Evolutionary conservation across 2,329 filamentous ascomycete species (phyloP).

Genomic region (Didymella pinodella): DNA sequence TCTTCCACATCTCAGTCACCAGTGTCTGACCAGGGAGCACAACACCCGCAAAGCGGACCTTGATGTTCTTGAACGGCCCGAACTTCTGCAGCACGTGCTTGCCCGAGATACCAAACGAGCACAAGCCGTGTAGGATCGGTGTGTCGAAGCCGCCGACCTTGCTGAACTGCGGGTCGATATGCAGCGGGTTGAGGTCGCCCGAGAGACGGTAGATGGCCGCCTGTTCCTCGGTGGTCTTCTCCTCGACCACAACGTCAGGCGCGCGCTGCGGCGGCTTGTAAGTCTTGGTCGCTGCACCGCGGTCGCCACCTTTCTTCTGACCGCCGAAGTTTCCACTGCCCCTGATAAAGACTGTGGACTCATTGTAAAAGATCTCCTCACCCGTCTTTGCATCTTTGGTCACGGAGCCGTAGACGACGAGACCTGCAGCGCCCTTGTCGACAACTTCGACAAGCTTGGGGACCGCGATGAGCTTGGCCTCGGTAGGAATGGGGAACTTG

Average conservation of each 20-base stretch:
- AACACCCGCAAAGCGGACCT: conserved; percentile 87
- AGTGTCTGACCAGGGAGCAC: conserved; percentile 89
- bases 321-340: conserved; percentile 92
- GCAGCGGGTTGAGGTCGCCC: conserved; percentile 94
- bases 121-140: conserved; percentile 96
- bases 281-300: conserved; percentile 79
- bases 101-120: conserved; percentile 88
- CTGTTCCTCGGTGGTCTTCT: conserved; percentile 87
- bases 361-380: conserved; percentile 96
- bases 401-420: conserved; percentile 80
- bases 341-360: conserved; percentile 89
- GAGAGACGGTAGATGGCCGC: conserved; percentile 92
- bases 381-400: conserved; percentile 86
- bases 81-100: conserved; percentile 89
- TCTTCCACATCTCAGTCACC: conserved; percentile 94
- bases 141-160: conserved; percentile 94
- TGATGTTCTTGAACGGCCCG: conserved; percentile 87
- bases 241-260: conserved; percentile 84
- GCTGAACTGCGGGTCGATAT: conserved; percentile 93
- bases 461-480: conserved; percentile 76
- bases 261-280: conserved; percentile 80
- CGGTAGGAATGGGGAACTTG: conserved; percentile 89
- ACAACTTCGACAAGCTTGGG: conserved; percentile 90
- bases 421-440: conserved; percentile 90
- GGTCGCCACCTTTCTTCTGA: conserved; percentile 75